Base-by-base conservation (phyloP, 2,329 filamentous ascomycete species). In the Akanthomyces dipterigenus region DNA sequence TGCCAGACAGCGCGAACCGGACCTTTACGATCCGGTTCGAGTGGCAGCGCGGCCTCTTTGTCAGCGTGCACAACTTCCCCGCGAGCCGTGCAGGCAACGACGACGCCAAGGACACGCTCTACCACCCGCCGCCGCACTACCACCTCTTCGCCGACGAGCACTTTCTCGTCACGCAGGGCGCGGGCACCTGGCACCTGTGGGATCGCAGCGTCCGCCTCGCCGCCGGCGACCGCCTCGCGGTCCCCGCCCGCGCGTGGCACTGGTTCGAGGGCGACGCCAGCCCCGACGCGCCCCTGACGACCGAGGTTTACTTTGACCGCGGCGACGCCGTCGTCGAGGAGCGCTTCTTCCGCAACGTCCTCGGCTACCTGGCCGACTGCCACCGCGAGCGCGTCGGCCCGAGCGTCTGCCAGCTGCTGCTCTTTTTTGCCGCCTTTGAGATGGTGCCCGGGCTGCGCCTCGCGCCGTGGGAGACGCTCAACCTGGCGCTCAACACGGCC, bases 321-420 rank as follows among this genome's bases (percentile, higher is more conserved):
- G 53, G 61, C 36, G 57, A 66, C 22, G 63, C 64, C 14, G 62
- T 28, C n/a, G 43, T 58, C 50, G 66, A 68, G 60, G 64, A 68
- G 54, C 54, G 63, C 5, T 68, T 68, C 57, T 68, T 68, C 59
- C 63, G 66, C 55, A 68, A 68, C 58, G 62, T 63, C 20, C 61
- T 67, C 12, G 63, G 63, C n/a, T 68, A 68, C 55, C 34, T 68
- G 18, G 57, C 65, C 36, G 66, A 68, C 55, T 68, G 66, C 45
- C 58, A 63, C 16, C 59, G 36, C n/a, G 60, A 63, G 5, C 40
- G 46, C 2, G 14, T 53, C 8, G 58, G 45, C 11, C 65, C 66
- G 11, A 66, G 64, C 62, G 42, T 65, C 45, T 65, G 65, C 26
- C 66, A 68, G 63, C 58, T 68, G 36, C 64, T 67, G 61, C 62